Conservation (phyloP, 2,329 filamentous ascomycete species). For the Ophiostoma montium region DNA sequence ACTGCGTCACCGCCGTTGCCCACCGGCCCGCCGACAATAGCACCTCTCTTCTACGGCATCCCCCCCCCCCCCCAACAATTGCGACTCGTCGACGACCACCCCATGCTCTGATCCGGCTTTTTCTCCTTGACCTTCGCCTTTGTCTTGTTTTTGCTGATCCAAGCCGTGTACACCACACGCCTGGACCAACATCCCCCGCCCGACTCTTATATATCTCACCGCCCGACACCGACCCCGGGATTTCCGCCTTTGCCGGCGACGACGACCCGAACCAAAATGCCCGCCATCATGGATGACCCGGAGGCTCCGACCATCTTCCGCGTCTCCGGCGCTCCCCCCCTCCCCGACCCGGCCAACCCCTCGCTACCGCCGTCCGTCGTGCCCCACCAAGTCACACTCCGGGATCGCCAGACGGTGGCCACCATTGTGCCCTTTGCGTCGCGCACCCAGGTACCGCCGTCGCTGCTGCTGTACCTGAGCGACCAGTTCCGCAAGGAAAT, state of each 20-base stretch:
- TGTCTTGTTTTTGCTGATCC: not conserved
- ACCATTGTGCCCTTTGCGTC: slow-evolving; percentile 73
- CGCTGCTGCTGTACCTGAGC: slow-evolving; percentile 62
- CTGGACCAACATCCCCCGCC: not conserved
- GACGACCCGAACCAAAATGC: slow-evolving; percentile 37
- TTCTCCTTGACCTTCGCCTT: not conserved
- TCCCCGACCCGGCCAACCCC: slow-evolving; percentile 45
- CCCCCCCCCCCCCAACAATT: not conserved
- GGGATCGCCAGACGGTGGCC: slow-evolving; percentile 71
- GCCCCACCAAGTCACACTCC: slow-evolving; percentile 65
- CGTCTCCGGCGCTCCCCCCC: slow-evolving; percentile 51
- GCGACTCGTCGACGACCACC: not conserved
- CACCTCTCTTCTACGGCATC: not conserved
- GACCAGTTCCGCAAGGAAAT: slow-evolving; percentile 84
- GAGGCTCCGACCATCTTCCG: slow-evolving; percentile 56
- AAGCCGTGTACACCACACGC: not conserved
- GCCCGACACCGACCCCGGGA: not conserved
- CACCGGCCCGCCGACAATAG: not conserved
- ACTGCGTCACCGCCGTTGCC: not conserved
- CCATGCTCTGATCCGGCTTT: not conserved
- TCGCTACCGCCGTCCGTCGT: slow-evolving; percentile 54
- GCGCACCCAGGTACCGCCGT: slow-evolving; percentile 59
- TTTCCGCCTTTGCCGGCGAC: not conserved
- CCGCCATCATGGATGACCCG: slow-evolving; percentile 67
- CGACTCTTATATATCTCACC: not conserved